Evolutionary conservation across 345 rosid species (phyloP), one percentile per base, ranked within the genome.

Genomic region (Luvunga scandens): DNA sequence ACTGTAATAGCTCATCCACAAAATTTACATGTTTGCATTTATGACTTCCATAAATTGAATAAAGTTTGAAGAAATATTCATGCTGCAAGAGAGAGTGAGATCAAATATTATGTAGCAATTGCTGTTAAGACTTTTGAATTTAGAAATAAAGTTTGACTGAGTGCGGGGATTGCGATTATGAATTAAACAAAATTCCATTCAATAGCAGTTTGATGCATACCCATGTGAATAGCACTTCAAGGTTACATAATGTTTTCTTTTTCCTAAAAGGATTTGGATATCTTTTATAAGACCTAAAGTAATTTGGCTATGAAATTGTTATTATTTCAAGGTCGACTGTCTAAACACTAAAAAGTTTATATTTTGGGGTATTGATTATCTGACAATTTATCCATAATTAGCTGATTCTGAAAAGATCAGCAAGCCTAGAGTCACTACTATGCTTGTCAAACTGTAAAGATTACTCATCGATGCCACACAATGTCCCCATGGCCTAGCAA

Each of bases 371-470:
- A 31, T 24, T n/a, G 53, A 34, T 24, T n/a, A 24, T 25, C 18
- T 36, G 21, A 66, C 2, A 16, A 13, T 38, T 73, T 24, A 59
- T 73, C 66, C 66, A n/a, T n/a, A 45, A 14, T 73, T 60, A n/a
- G 53, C 4, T 73, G 67, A 73, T n/a, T 73, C 24, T 59, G n/a
- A 61, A 36, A 57, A 73, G 56, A 38, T 69, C 22, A 59, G 24
- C 66, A 59, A n/a, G 55, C 66, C 28, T 36, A 42, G 21, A 48
- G 60, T 19, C 7, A 74, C 31, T 45, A 8, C 71, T 45, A 18
- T 38, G 25, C 33, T 24, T 69, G 57, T 12, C 55, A 39, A 67
- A 36, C 30, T 38, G 24, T 38, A 27, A 67, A n/a, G 42, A 27
- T 8, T 48, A 25, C n/a, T 25, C 13, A 18, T 45, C 13, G 0